Base-by-base conservation (phyloP, 495 filamentous ascomycete genomes). In the Penicillium robsamsonii region DNA sequence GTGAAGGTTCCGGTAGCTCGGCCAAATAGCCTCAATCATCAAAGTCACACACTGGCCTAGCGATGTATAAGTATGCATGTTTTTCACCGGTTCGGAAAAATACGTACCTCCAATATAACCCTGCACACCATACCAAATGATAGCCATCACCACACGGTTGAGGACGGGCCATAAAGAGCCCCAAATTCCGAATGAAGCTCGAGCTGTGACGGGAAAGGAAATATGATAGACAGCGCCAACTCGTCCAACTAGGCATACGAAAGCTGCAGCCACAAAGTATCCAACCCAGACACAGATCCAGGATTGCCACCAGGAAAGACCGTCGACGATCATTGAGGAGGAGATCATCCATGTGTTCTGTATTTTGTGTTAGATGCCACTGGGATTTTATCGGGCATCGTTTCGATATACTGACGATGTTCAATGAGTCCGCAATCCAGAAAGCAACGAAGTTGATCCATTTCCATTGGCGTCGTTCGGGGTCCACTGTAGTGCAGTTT, bases 311-410 rank as follows among this genome's bases (percentile, higher is more conserved):
- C 92, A 97, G 5, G 90, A 90, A 45, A 96, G 77, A 7, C 91
- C 89, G 53, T 72, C 76, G 0, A 86, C 79, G 66, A 96, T 92
- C 75, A 87, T 87, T 5, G 89, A 87, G 12, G 89, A 92, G 0
- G 87, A 84, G 58, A 96, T 96, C 92, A 96, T 96, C 92, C 92
- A 97, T 15, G 92, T 97, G 71, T 97, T 97, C 76, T 83, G 47
- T 25, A 35, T 41, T 4, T 35, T 20, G n/a, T 18, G 53, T 68
- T 59, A 67, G 64, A 41, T 20, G 12, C 33, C 12, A 27, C 12
- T 27, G 10, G 22, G 45, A 17, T 31, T 29, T 20, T 30, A 50
- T 5, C 20, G 12, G 7, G 29, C 29, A 22, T 3, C 6, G 27
- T 13, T 24, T 24, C 1, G 38, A 17, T 29, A 29, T 37, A 77